Evolutionary conservation across 257 asterid genomes (phyloP).

Genomic region (Paulownia fortunei): DNA sequence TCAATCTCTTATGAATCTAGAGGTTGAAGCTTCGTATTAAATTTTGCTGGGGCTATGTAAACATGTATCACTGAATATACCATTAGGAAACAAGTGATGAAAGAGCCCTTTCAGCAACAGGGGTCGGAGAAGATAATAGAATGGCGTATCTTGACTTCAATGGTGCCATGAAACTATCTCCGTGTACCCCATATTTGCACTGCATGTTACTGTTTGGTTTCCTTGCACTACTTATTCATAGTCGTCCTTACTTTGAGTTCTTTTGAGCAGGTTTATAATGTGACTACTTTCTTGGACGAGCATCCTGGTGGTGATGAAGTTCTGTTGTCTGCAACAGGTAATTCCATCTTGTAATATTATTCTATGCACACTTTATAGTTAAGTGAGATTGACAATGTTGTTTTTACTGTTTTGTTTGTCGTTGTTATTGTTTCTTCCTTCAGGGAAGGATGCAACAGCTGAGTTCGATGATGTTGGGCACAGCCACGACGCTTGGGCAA

Average conservation of each 20-base stretch:
- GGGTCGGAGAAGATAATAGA: too few relatives aligned
- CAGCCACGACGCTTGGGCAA: conserved; percentile 60
- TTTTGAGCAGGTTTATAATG: conserved; percentile 58
- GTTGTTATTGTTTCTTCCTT: not conserved
- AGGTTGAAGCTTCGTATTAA: too few relatives aligned
- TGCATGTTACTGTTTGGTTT: not conserved
- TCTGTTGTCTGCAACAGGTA: conserved; percentile 68
- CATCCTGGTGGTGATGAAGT: conserved; percentile 86
- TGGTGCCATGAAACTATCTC: too few relatives aligned
- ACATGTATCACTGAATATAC: too few relatives aligned
- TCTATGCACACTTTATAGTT: not conserved
- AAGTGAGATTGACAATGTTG: not conserved
- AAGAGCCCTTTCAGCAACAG: too few relatives aligned
- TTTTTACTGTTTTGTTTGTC: not conserved
- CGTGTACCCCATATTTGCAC: not conserved
- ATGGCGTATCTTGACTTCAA: too few relatives aligned
- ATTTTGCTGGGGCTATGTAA: too few relatives aligned
- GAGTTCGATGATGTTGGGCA: conserved; percentile 75
- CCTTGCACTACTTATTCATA: not conserved
- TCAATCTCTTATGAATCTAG: too few relatives aligned
- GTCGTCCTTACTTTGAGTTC: not conserved
- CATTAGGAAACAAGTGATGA: too few relatives aligned
- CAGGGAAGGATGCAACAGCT: conserved; percentile 75
- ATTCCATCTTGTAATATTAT: not conserved
- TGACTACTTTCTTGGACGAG: conserved; percentile 69